Evolutionary conservation across 257 asterid species (phyloP).

Genomic region (Solanum bukasovii): DNA sequence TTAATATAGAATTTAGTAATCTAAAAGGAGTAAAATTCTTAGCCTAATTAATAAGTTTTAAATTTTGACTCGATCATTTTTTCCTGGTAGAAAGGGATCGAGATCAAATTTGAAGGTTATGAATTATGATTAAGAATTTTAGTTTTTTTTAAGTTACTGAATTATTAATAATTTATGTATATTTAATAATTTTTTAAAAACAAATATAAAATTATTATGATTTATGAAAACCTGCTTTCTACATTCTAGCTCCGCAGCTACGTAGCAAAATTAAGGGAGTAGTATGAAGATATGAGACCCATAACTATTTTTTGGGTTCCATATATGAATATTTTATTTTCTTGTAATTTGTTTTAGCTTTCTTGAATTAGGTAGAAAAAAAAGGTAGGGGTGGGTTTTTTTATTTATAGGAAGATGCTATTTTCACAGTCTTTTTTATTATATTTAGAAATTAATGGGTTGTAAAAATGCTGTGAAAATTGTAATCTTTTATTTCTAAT

Average conservation of each 20-base stretch:
- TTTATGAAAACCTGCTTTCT: neutral
- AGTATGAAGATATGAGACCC: neutral
- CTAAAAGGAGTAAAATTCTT: neutral
- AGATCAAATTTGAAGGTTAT: neutral
- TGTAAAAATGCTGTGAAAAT: slow-evolving; percentile 59
- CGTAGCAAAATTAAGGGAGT: neutral
- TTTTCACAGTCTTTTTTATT: slow-evolving; percentile 43
- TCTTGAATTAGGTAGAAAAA: too few species aligned
- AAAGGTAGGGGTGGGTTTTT: neutral
- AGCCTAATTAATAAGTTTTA: neutral
- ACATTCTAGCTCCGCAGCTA: neutral
- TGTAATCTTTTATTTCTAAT: slow-evolving; percentile 25
- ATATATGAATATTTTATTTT: too few species aligned
- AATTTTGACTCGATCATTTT: neutral
- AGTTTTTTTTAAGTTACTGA: neutral
- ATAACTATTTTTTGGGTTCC: neutral
- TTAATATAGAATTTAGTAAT: neutral
- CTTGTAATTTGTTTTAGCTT: neutral
- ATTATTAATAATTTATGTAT: neutral
- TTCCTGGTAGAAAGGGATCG: too few species aligned
- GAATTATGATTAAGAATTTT: neutral
- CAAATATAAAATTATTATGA: neutral
- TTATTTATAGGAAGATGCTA: slow-evolving; percentile 9
- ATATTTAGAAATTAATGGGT: neutral
- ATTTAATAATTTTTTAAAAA: neutral